Conservation (phyloP, 2,329 filamentous ascomycete genomes). For the Venturia oleaginea region DNA sequence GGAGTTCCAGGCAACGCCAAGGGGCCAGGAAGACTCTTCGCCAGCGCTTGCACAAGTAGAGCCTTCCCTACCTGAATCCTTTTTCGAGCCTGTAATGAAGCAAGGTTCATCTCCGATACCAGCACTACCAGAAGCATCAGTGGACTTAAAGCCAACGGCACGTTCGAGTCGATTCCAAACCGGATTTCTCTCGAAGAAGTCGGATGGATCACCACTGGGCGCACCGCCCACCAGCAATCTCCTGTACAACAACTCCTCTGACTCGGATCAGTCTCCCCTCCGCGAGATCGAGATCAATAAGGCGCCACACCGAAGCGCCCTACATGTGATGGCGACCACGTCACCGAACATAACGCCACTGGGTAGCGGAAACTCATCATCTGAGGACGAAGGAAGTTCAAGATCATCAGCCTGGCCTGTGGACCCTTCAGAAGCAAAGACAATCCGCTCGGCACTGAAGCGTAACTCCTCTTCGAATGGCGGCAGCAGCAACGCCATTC, state of each 20-base stretch:
- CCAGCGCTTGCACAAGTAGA: conserved; percentile 17
- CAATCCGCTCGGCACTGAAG: conserved; percentile 48
- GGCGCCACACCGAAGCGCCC: conserved; percentile 38
- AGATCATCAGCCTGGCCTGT: conserved; percentile 22
- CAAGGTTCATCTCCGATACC: conserved; percentile 47
- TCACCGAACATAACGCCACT: conserved; percentile 22
- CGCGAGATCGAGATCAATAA: conserved; percentile 37
- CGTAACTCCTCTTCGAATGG: conserved; percentile 38
- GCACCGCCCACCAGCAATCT: conserved; percentile 47
- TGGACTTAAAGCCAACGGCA: conserved; percentile 44
- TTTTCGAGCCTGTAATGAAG: conserved; percentile 19
- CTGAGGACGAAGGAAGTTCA: conserved; percentile 43
- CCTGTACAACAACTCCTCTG: conserved; percentile 51
- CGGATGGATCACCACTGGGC: conserved; percentile 42
- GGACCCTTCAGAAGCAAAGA: conserved; percentile 43
- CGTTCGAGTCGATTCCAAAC: conserved; percentile 70
- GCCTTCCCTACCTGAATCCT: conserved; percentile 41
- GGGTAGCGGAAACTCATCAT: conserved; percentile 29
- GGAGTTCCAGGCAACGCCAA: conserved; percentile 86
- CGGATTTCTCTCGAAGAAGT: conserved; percentile 68
- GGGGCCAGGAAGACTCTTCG: conserved; percentile 45
- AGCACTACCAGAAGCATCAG: conserved; percentile 47
- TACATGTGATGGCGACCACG: conserved; percentile 42
- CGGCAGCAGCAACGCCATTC: conserved; percentile 20
- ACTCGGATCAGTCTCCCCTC: conserved; percentile 36